Conservation (phyloP, 495 filamentous ascomycete genomes). For the Jackrogersella multiformis region DNA sequence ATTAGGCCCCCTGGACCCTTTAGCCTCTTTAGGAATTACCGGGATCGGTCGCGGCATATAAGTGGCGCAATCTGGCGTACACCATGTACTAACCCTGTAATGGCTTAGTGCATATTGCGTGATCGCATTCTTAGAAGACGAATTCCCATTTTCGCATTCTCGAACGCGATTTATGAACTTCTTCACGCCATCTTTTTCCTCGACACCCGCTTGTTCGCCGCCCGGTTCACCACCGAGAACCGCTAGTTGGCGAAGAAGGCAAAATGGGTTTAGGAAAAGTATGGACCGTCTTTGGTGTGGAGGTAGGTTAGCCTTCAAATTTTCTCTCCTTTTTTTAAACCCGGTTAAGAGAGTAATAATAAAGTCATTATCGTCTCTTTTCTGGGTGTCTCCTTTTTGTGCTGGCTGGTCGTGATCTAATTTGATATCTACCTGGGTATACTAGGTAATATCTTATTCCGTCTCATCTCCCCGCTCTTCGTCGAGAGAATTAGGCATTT, state of each 20-base stretch:
- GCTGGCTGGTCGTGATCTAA: conserved; percentile 21
- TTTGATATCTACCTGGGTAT: conserved; percentile 8
- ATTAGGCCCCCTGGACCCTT: background rate
- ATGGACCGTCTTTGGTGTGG: conserved; percentile 39
- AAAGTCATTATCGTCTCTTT: conserved; percentile 17
- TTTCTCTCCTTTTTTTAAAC: conserved; percentile 5
- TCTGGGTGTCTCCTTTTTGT: background rate
- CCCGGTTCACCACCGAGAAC: conserved; percentile 39
- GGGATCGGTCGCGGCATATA: conserved; percentile 16
- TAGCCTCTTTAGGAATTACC: conserved; percentile 16
- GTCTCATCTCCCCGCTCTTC: conserved; percentile 2
- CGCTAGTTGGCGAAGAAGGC: conserved; percentile 27
- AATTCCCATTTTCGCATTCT: conserved; percentile 32
- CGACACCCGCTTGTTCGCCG: conserved; percentile 39
- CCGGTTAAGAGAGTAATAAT: conserved; percentile 2
- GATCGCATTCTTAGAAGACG: conserved; percentile 38
- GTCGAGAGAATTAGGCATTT: background rate
- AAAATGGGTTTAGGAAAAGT: conserved; percentile 36
- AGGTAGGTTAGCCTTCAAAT: conserved; percentile 37
- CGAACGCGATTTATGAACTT: conserved; percentile 30
- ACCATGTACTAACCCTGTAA: conserved; percentile 7
- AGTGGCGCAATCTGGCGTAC: conserved; percentile 32
- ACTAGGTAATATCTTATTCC: conserved; percentile 10
- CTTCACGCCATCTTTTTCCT: conserved; percentile 32
- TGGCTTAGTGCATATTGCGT: conserved; percentile 32